Evolutionary conservation across 2,329 filamentous ascomycete species (phyloP), one percentile per base, ranked within the genome.

Genomic region (Sporothrix mexicana): DNA sequence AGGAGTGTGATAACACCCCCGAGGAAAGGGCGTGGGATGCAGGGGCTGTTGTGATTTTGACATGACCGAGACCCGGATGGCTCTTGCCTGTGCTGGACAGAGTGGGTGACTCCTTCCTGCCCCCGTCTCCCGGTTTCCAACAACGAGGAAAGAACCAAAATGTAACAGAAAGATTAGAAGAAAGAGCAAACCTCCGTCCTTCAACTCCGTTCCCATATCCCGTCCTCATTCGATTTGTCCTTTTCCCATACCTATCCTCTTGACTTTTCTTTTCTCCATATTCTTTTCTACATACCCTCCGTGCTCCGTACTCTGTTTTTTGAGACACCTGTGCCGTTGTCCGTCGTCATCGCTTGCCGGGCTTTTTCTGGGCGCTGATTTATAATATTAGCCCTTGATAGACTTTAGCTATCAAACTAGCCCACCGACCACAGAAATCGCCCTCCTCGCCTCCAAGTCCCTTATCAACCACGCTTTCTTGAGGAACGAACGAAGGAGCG

Each of bases 341-440:
- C 25, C 25, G 47, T 68, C 23, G 41, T 17, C 25, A 30, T 43
- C 25, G 66, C 25, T 51, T 68, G 45, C 64, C 66, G 25, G 47
- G 45, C 45, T 55, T 68, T 36, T 68, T 15, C 47, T 49, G 6
- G 64, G 45, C 25, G 47, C 47, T 68, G 66, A 68, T 68, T 68
- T 68, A 53, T 68, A 68, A 68, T 67, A 67, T 25, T 9, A n/a
- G 62, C 23, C 23, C 66, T 68, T 68, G 25, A 53, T 68, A 53
- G 47, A 30, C 47, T 20, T 36, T 68, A 68, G 47, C 62, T 25
- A n/a, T 25, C 62, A 47, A n/a, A 17, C 45, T 67, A 67, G 62
- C 30, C 61, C 41, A 25, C 47, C 59, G n/a, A 23, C 41, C 41
- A 15, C 41, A 41, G 9, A 64, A 64, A 13, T 47, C 43, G 41